Evolutionary conservation across 202 grass and related monocot genomes (phyloP), one percentile per base, ranked within the genome.

Genomic region (Zoysia matrella): DNA sequence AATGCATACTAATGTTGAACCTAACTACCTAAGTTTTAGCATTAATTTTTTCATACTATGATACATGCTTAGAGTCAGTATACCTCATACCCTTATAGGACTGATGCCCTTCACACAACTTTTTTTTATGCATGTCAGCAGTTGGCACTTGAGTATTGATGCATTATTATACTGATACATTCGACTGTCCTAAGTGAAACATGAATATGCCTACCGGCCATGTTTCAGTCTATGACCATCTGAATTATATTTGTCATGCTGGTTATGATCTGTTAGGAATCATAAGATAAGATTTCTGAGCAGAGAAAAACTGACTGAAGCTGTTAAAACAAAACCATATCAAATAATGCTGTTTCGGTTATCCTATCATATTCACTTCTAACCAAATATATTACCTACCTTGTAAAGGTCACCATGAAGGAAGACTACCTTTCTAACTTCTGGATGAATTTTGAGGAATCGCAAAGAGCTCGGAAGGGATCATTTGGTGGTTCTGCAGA

Each of bases 401-500:
- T 67, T 71, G 7, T 90, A 69, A 85, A 97, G 94, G 80, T 84
- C 78, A 80, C 69, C 62, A 75, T 78, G 56, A 89, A 94, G 81
- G 86, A 91, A 77, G 87, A 87, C 51, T 89, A 83, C 65, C 45
- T 89, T 80, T 90, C 88, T 11, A 86, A 64, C 41, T 90, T 92
- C 66, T 83, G 83, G 87, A 84, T 75, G 49, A 80, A 87, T 65
- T 84, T 87, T 48, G 85, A 93, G 66, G 88, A 94, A 79, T 81
- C 87, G 77, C 87, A 74, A 84, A 94, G 89, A 79, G 85, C 89
- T 56, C 85, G 57, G 43, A 72, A 82, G 36, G 88, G 75, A 77
- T 85, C 77, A 49, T 71, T 71, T 67, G 86, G 72, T 75, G 76
- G 52, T 81, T 84, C 60, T 73, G 66, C 79, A 30, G 86, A 86